Evolutionary conservation across 495 filamentous ascomycete genomes (phyloP).

Genomic region (Xylaria cubensis): DNA sequence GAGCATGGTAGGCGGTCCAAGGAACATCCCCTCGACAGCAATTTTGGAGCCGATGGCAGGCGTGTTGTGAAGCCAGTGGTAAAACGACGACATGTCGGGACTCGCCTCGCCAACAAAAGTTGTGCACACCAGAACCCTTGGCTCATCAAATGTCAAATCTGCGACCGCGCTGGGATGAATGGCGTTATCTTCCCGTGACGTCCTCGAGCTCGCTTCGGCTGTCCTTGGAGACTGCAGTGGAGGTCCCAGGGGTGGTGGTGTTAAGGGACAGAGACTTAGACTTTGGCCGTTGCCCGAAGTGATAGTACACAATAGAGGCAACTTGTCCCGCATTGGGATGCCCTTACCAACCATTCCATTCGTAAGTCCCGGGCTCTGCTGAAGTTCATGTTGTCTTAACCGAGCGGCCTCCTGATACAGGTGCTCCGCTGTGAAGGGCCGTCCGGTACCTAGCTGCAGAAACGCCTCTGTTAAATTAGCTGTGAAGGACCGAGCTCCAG

Average conservation of each 20-base stretch:
- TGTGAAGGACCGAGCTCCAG: slow-evolving; percentile 58
- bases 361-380: slow-evolving; percentile 46
- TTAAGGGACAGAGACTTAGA: slow-evolving; percentile 53
- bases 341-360: slow-evolving; percentile 51
- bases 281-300: slow-evolving; percentile 56
- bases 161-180: slow-evolving; percentile 50
- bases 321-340: slow-evolving; percentile 43
- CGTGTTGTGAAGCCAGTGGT: slow-evolving; percentile 61
- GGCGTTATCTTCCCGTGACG: slow-evolving; percentile 44
- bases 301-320: slow-evolving; percentile 56
- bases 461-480: slow-evolving; percentile 56
- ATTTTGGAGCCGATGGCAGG: slow-evolving; percentile 57
- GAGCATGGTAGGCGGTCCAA: slow-evolving; percentile 63
- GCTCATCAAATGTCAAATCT: slow-evolving; percentile 59
- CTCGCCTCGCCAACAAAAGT: slow-evolving; percentile 64
- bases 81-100: slow-evolving; percentile 63
- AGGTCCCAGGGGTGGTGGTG: slow-evolving; percentile 38
- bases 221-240: slow-evolving; percentile 51
- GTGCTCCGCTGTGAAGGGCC: slow-evolving; percentile 55
- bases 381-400: slow-evolving; percentile 49
- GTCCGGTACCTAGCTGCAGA: slow-evolving; percentile 51
- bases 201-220: slow-evolving; percentile 45
- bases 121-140: slow-evolving; percentile 60
- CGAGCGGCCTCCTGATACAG: slow-evolving; percentile 57
- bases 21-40: slow-evolving; percentile 64